Conservation (phyloP, 805 yeast genomes). For the Saccharomycopsis sp. region DNA sequence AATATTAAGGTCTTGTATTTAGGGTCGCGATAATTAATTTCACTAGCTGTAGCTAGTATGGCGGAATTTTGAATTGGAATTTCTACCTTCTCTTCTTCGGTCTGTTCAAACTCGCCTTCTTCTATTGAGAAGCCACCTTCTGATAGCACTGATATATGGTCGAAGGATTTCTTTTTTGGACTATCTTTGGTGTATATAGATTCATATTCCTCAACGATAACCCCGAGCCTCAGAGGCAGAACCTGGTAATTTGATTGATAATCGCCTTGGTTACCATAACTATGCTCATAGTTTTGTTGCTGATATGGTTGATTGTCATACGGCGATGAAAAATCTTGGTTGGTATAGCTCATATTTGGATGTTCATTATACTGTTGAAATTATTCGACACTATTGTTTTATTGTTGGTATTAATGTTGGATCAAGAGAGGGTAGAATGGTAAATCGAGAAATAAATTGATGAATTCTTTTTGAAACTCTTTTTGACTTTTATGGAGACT, state of each 20-base stretch:
- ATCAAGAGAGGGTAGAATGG: too few species aligned
- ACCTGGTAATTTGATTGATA: neutral
- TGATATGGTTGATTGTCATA: neutral
- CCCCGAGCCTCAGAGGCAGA: neutral
- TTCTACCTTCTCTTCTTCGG: neutral
- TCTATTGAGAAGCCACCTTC: neutral
- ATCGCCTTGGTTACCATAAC: neutral
- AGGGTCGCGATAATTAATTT: neutral
- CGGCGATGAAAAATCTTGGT: neutral
- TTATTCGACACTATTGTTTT: neutral
- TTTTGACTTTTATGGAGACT: neutral
- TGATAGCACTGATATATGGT: neutral
- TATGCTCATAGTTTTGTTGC: neutral
- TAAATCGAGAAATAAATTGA: too few species aligned
- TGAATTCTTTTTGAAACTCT: neutral
- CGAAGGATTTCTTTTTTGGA: neutral
- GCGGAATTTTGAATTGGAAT: neutral
- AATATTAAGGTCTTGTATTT: neutral
- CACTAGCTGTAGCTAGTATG: neutral
- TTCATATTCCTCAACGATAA: neutral
- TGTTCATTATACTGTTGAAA: neutral
- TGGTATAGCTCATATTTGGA: neutral
- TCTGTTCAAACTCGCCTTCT: neutral
- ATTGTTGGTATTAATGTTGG: too few species aligned
- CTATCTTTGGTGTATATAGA: neutral